Conservation (phyloP, 2,329 filamentous ascomycete genomes). For the Plectosphaerella plurivora region DNA sequence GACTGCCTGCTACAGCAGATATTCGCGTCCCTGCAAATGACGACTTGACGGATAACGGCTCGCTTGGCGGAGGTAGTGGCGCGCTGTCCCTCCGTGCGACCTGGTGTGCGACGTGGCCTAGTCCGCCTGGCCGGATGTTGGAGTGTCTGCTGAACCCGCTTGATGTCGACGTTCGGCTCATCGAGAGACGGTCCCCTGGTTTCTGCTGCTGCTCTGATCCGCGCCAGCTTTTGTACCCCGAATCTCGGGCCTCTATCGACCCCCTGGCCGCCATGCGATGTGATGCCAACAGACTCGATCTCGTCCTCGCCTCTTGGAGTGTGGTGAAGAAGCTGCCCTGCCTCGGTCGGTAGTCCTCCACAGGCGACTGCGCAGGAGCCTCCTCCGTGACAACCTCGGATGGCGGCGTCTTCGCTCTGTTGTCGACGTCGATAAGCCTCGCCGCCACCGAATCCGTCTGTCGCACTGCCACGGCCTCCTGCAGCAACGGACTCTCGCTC, state of each 20-base stretch:
- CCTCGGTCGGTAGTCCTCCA: constrained; percentile 1
- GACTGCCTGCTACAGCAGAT: neutral
- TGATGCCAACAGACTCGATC: neutral
- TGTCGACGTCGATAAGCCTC: neutral
- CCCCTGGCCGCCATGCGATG: neutral
- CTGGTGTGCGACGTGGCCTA: no score
- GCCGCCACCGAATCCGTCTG: neutral
- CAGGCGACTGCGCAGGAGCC: neutral
- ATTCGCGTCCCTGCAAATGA: no score
- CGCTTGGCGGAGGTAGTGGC: no score
- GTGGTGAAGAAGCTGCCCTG: constrained; percentile 1
- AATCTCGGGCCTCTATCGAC: neutral
- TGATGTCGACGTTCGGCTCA: no score
- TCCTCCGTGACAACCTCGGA: no score
- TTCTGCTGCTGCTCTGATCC: neutral
- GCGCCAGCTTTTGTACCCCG: constrained; percentile 1
- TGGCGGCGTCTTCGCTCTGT: neutral
- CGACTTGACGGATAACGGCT: no score
- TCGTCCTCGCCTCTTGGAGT: neutral
- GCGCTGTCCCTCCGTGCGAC: no score
- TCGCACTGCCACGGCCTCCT: neutral
- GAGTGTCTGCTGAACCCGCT: no score
- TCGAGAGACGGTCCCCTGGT: no score
- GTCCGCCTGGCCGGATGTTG: no score
- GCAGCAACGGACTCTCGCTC: neutral